phyloP scores from a whole-genome alignment of 2,329 filamentous ascomycete species.

The Ceratocystis eucalypticola region DNA sequence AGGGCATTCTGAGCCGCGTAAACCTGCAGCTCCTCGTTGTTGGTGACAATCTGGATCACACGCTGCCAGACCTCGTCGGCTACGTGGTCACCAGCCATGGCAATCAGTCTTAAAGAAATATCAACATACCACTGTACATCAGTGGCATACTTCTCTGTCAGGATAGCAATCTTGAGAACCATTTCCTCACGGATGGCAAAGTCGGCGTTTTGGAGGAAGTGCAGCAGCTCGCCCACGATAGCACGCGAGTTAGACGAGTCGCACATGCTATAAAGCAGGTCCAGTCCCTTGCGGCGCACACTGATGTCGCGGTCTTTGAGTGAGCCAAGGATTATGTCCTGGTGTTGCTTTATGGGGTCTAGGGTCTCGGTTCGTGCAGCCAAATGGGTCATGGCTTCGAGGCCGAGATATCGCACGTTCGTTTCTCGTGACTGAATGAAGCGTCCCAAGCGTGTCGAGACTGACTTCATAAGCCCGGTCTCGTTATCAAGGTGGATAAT shows the following conservation, averaged over 20 bases:
- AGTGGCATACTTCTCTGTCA: constrained; percentile 96
- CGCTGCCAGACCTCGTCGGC: constrained; percentile 99
- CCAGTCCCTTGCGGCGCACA: constrained; percentile 85
- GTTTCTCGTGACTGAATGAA: constrained; percentile 97
- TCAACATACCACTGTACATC: constrained; percentile 99
- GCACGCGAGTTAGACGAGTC: constrained; percentile 86
- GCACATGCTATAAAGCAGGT: constrained; percentile 98
- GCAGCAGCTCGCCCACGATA: constrained; percentile 84
- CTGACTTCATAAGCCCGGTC: constrained; percentile 87
- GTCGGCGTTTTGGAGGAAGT: constrained; percentile 90
- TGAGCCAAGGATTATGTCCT: constrained; percentile 88
- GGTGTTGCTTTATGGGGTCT: constrained; percentile 95
- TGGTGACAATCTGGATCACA: constrained; percentile 96
- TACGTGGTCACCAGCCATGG: constrained; percentile 94
- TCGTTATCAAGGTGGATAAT: constrained; percentile 97
- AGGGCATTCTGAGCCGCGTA: constrained; percentile 91
- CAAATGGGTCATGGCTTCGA: constrained; percentile 97
- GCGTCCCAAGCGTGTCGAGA: constrained; percentile 76
- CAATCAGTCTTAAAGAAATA: constrained; percentile 84
- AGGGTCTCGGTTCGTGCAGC: constrained; percentile 86
- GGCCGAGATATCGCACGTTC: constrained; percentile 86
- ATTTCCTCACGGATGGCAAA: constrained; percentile 98
- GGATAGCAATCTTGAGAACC: constrained; percentile 95
- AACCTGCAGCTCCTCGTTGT: constrained; percentile 95
- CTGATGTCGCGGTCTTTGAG: constrained; percentile 94